A percentile compares a stretch with the other conserved stretches of the same genome.
These are phyloP conservation scores for Crassisporium funariophilum DNA, from an alignment of 768 basidiomycete species.

Conservation along the genomic window DNA sequence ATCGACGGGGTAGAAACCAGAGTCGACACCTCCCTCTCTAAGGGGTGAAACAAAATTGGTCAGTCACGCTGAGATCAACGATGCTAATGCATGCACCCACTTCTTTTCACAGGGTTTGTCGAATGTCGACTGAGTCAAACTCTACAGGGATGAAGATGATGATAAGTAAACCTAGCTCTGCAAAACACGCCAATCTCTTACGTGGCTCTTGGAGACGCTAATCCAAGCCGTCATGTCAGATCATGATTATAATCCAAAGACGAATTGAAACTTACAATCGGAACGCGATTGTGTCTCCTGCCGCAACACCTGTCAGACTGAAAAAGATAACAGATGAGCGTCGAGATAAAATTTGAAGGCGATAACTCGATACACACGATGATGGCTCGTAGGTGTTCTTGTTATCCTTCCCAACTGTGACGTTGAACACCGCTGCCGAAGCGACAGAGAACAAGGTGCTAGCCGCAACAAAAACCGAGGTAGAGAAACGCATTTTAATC, in stretches of 20 bases:
- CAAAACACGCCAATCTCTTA: conserved; percentile 19
- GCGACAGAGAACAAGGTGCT: conserved; percentile 29
- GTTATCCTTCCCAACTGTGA: conserved; percentile 34
- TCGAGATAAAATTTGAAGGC: not conserved
- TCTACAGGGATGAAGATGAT: conserved; percentile 24
- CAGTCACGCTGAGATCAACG: not conserved
- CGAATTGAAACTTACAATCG: conserved; percentile 35
- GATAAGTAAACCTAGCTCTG: not conserved
- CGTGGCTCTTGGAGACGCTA: conserved; percentile 42
- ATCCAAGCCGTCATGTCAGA: not conserved
- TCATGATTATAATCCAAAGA: not conserved
- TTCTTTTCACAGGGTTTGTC: conserved; percentile 36
- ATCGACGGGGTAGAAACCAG: conserved; percentile 45
- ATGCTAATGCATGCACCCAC: conserved; percentile 17
- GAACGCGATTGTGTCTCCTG: conserved; percentile 47
- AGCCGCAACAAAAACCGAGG: conserved; percentile 16
- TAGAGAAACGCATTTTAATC: conserved; percentile 24
- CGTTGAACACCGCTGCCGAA: conserved; percentile 31
- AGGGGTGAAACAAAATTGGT: not conserved
- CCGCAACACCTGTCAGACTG: conserved; percentile 34
- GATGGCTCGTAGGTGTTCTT: conserved; percentile 28
- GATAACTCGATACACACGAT: conserved; percentile 16
- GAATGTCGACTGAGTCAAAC: conserved; percentile 43
- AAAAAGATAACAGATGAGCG: not conserved
- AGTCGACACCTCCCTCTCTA: conserved; percentile 40